phyloP scores from a whole-genome alignment of 2,329 filamentous ascomycete species.

The Pseudogymnoascus sp. region DNA sequence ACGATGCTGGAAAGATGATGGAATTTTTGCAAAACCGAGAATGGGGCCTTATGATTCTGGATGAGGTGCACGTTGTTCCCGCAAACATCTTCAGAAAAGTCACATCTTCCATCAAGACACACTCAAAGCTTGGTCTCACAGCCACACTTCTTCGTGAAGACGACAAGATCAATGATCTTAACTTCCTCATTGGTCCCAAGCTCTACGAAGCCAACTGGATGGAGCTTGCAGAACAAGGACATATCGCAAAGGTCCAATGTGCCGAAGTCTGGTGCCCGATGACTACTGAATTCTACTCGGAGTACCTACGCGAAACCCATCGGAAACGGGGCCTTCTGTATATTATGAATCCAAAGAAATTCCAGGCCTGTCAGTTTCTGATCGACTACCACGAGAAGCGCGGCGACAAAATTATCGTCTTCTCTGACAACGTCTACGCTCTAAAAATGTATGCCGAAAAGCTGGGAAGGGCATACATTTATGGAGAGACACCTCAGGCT shows the following conservation, averaged over 20 bases:
- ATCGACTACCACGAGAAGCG: slow-evolving; percentile 94
- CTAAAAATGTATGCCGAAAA: slow-evolving; percentile 77
- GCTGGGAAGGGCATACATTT: slow-evolving; percentile 81
- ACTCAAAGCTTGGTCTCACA: slow-evolving; percentile 89
- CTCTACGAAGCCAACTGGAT: slow-evolving; percentile 99
- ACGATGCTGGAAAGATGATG: slow-evolving; percentile 97
- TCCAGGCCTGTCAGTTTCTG: slow-evolving; percentile 94
- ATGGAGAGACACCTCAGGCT: slow-evolving; percentile 74
- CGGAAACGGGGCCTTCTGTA: slow-evolving; percentile 65
- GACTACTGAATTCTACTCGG: slow-evolving; percentile 95
- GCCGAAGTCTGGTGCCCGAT: slow-evolving; percentile 99
- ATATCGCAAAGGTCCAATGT: slow-evolving; percentile 95
- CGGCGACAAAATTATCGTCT: slow-evolving; percentile 96
- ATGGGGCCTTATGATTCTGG: slow-evolving; percentile 95
- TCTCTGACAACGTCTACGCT: slow-evolving; percentile 94
- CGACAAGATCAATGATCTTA: slow-evolving; percentile 95
- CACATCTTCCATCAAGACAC: slow-evolving; percentile 84
- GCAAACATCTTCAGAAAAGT: slow-evolving; percentile 95
- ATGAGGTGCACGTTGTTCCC: slow-evolving; percentile 96
- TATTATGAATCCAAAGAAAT: slow-evolving; percentile 96
- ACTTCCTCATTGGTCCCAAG: slow-evolving; percentile 95
- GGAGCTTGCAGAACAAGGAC: slow-evolving; percentile 91
- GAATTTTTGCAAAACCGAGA: slow-evolving; percentile 80
- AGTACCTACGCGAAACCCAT: slow-evolving; percentile 70
- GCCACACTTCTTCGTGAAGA: slow-evolving; percentile 92